phyloP scores from a whole-genome alignment of 1,284 basidiomycete species.

The Puccinia horiana region DNA sequence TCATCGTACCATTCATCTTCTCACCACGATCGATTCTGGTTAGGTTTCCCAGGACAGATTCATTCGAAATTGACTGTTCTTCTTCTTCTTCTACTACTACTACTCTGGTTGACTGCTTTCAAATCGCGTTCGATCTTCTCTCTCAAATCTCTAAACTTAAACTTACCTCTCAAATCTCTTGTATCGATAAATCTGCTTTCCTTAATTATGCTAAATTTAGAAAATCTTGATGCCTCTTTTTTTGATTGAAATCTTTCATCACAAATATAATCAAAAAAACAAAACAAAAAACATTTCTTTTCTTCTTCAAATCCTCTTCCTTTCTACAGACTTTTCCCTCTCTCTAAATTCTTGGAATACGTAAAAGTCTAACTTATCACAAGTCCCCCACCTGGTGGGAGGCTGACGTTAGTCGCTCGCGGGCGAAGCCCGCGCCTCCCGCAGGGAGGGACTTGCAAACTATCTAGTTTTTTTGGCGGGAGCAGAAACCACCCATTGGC shows the following conservation, averaged over 20 bases:
- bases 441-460: too few species aligned
- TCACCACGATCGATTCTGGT: conserved; percentile 28
- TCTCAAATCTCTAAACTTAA: conserved; percentile 24
- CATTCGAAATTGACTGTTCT: not conserved
- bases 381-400: too few species aligned
- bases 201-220: conserved; percentile 26
- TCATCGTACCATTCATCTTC: not conserved
- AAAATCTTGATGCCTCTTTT: conserved; percentile 9
- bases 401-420: too few species aligned
- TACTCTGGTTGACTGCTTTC: not conserved
- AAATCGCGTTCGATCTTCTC: not conserved
- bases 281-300: not conserved
- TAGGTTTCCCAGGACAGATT: conserved; percentile 11
- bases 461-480: too few species aligned
- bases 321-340: too few species aligned
- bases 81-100: not conserved
- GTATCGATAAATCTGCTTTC: conserved; percentile 20
- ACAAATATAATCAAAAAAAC: too few species aligned
- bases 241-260: not conserved
- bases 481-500: too few species aligned
- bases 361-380: too few species aligned
- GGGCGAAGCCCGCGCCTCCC: too few species aligned
- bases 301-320: not conserved
- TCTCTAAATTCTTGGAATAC: too few species aligned
- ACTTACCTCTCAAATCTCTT: conserved; percentile 19